phyloP scores from a whole-genome alignment of 371 early-diverging fungal genomes.

The Enterocytospora artemiae region DNA sequence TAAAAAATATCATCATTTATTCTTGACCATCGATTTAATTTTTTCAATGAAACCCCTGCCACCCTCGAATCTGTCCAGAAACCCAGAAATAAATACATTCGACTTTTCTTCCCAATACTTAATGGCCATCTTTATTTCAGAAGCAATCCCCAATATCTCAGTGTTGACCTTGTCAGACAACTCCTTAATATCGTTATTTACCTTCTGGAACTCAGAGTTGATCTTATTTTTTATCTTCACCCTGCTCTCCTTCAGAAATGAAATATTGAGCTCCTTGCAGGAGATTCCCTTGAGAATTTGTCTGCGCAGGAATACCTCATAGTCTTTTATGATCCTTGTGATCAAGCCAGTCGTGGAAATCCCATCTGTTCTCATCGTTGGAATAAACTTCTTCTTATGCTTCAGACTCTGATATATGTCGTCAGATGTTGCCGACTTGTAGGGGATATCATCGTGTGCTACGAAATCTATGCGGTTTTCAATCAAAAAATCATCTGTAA shows the following conservation, averaged over 20 bases:
- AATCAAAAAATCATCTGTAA: slow-evolving; percentile 73
- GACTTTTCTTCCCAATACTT: neutral
- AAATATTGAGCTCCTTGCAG: slow-evolving; percentile 74
- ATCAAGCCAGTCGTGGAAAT: slow-evolving; percentile 83
- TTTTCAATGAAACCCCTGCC: no score
- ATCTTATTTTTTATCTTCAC: slow-evolving; percentile 7
- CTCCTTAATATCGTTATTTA: slow-evolving; percentile 34
- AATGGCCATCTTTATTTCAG: no score
- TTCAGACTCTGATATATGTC: slow-evolving; percentile 89
- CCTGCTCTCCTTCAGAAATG: slow-evolving; percentile 40
- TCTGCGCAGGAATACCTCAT: slow-evolving; percentile 76
- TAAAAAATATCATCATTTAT: no score
- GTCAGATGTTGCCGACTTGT: slow-evolving; percentile 62
- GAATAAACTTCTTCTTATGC: slow-evolving; percentile 70
- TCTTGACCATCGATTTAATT: no score
- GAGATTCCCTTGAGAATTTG: slow-evolving; percentile 78
- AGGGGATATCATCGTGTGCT: slow-evolving; percentile 89
- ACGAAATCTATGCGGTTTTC: slow-evolving; percentile 80
- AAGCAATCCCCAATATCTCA: slow-evolving; percentile 45
- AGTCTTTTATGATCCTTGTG: slow-evolving; percentile 80
- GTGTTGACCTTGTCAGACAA: no score
- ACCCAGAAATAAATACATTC: neutral
- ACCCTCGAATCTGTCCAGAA: neutral
- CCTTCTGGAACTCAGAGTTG: neutral
- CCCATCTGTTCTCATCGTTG: slow-evolving; percentile 78